phyloP scores from a whole-genome alignment of 2,329 filamentous ascomycete species.

The Apiospora kogelbergensis region DNA sequence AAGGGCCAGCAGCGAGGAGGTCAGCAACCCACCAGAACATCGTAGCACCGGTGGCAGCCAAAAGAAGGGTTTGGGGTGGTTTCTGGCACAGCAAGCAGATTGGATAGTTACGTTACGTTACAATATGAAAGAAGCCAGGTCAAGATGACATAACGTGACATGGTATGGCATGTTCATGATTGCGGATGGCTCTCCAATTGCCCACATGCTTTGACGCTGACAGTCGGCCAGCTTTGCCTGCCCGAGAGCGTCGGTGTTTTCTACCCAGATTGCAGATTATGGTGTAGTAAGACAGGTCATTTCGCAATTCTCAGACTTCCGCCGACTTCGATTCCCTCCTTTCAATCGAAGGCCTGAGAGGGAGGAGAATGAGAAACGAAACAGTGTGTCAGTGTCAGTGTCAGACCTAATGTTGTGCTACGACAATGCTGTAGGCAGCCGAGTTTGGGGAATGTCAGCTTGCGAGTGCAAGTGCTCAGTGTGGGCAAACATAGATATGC shows the following conservation, averaged over 20 bases:
- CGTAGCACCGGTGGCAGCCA: neutral
- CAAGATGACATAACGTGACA: too few relatives aligned
- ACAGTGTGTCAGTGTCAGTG: neutral
- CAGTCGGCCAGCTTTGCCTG: neutral
- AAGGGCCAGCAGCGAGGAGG: too few relatives aligned
- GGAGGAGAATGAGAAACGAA: neutral
- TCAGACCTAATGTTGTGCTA: neutral
- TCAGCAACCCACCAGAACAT: neutral
- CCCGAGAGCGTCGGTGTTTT: neutral
- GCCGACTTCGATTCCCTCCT: neutral
- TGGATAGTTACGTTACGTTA: too few relatives aligned
- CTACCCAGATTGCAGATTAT: neutral
- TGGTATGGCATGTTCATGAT: too few relatives aligned
- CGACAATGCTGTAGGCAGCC: neutral
- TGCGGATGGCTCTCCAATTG: too few relatives aligned
- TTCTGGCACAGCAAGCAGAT: too few relatives aligned
- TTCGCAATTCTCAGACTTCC: too few relatives aligned
- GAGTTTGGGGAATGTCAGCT: neutral
- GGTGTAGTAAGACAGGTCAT: neutral
- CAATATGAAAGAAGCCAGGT: too few relatives aligned
- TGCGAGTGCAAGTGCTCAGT: neutral
- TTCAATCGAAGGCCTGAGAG: neutral
- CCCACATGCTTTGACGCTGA: too few relatives aligned
- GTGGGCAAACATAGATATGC: neutral
- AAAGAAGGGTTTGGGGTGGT: too few relatives aligned